phyloP scores from a whole-genome alignment of 805 yeast genomes.

The Starmerella vaccinii region DNA sequence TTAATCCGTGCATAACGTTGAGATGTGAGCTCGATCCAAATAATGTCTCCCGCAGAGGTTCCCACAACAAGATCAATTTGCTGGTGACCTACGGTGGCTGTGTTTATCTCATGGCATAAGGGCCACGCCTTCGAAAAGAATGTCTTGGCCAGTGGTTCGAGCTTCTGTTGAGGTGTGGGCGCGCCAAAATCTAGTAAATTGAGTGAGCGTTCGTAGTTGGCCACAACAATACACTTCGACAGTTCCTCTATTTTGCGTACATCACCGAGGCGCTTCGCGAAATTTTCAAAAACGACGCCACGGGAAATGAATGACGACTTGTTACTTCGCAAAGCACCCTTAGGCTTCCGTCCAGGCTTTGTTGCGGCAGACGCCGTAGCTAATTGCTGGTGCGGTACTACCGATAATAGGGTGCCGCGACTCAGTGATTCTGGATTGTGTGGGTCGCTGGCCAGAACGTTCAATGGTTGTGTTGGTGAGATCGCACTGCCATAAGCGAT shows the following conservation, averaged over 20 bases:
- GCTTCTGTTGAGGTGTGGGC: conserved; percentile 8
- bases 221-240: conserved; percentile 30
- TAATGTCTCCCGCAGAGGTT: conserved; percentile 54
- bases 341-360: conserved; percentile 27
- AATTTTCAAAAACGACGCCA: conserved; percentile 31
- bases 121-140: conserved; percentile 35
- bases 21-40: conserved; percentile 48
- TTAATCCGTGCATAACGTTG: conserved; percentile 44
- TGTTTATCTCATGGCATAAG: conserved; percentile 31
- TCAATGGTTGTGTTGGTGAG: conserved; percentile 27
- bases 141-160: conserved; percentile 33
- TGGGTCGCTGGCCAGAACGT: background rate
- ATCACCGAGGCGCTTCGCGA: conserved; percentile 29
- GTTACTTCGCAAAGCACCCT: conserved; percentile 31
- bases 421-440: conserved; percentile 4
- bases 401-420: conserved; percentile 17
- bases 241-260: conserved; percentile 25
- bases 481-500: conserved; percentile 14
- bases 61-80: conserved; percentile 49
- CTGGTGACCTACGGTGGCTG: conserved; percentile 25
- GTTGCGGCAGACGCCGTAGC: background rate
- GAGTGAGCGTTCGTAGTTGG: conserved; percentile 17
- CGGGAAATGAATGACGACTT: conserved; percentile 34
- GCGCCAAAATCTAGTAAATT: conserved; percentile 25
- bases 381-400: conserved; percentile 5